These are phyloP conservation scores for Fomitopsis palustris DNA, from an alignment of 1,284 basidiomycete genomes.

Conservation along the genomic window DNA sequence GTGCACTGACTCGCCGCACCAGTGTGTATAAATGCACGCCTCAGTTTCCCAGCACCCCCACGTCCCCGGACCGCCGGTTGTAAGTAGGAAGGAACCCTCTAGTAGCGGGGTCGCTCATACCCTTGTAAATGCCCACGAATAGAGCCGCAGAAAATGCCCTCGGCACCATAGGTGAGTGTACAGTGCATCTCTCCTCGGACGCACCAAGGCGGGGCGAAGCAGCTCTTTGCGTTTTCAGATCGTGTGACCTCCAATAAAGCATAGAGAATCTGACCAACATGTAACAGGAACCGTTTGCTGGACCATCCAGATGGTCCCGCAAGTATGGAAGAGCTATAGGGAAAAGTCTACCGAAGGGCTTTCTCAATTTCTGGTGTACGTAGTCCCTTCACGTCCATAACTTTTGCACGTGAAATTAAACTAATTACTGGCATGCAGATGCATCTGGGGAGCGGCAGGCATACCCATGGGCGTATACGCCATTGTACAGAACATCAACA, in stretches of 20 bases:
- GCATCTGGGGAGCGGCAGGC: slow-evolving; percentile 64
- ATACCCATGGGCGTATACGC: slow-evolving; percentile 70
- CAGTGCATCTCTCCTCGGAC: neutral
- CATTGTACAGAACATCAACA: slow-evolving; percentile 65
- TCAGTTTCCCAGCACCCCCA: neutral
- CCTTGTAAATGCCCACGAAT: slow-evolving; percentile 34
- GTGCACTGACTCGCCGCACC: neutral
- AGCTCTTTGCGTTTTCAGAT: too few relatives aligned
- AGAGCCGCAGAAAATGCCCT: slow-evolving; percentile 54
- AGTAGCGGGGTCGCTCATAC: neutral
- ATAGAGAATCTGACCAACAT: too few relatives aligned
- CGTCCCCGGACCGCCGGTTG: neutral
- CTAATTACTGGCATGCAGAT: slow-evolving; percentile 28
- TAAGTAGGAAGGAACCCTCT: neutral
- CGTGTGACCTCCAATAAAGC: too few relatives aligned
- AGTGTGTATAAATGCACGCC: neutral
- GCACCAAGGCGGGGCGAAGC: neutral
- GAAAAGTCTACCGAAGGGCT: slow-evolving; percentile 71
- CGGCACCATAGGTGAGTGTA: slow-evolving; percentile 49
- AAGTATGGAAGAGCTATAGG: slow-evolving; percentile 75
- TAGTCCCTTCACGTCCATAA: neutral
- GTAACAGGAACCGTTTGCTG: slow-evolving; percentile 62
- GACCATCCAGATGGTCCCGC: slow-evolving; percentile 71
- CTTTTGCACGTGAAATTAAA: neutral
- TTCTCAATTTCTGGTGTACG: slow-evolving; percentile 65